phyloP scores from a whole-genome alignment of 2,329 filamentous ascomycete species.

The Exophiala dermatitidis region DNA sequence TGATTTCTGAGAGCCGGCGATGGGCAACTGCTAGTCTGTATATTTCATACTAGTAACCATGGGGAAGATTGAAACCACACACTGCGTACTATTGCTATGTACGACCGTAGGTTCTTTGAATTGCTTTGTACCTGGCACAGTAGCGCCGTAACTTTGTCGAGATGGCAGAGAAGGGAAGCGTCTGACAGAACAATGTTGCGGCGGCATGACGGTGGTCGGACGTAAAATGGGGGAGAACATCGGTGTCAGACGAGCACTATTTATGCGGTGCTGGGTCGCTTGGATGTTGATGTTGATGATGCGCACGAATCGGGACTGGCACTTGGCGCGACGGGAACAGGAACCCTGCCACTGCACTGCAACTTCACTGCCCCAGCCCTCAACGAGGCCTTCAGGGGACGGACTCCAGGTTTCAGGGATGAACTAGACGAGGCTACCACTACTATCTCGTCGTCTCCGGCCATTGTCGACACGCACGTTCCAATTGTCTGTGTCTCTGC shows the following conservation, averaged over 20 bases:
- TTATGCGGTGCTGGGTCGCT: background rate
- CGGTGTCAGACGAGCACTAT: background rate
- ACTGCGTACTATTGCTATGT: no score
- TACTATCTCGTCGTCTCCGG: background rate
- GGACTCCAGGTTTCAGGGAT: background rate
- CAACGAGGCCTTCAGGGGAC: no score
- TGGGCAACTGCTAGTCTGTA: background rate
- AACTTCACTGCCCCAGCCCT: no score
- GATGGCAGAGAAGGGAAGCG: background rate
- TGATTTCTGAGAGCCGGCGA: background rate
- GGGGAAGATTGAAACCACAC: no score
- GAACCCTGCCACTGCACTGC: background rate
- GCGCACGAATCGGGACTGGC: slow-evolving; percentile 5
- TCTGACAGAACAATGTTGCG: background rate
- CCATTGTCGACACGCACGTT: background rate
- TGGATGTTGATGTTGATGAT: slow-evolving; percentile 3
- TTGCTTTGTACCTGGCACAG: no score
- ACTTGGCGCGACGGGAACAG: slow-evolving; percentile 1
- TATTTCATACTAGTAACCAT: no score
- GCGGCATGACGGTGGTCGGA: background rate
- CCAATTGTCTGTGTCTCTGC: background rate
- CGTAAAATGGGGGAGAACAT: background rate
- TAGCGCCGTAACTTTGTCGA: no score
- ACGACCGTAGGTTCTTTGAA: no score
- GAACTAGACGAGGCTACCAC: background rate